Percentiles rank a stretch among this genome's conserved stretches.
phyloP scores from a whole-genome alignment of 495 filamentous ascomycete genomes.

The Delitschia confertaspora region DNA sequence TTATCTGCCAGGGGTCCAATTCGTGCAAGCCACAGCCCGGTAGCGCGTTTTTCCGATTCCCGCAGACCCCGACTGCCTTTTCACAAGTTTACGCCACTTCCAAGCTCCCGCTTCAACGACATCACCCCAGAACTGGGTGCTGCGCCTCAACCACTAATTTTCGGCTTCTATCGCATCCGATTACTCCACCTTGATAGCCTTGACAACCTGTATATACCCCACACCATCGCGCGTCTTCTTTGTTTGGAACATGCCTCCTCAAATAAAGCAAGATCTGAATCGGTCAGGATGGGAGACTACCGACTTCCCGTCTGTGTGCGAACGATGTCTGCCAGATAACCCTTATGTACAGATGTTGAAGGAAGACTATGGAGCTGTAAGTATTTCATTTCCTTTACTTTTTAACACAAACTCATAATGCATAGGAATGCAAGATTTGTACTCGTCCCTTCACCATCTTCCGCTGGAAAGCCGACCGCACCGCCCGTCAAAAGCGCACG shows the following conservation, averaged over 20 bases:
- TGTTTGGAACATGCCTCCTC: constrained; percentile 50
- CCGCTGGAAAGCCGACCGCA: constrained; percentile 85
- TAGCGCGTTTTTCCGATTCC: too few species aligned
- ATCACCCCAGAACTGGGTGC: background rate
- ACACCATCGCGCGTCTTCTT: too few species aligned
- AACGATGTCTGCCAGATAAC: constrained; percentile 86
- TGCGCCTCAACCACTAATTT: too few species aligned
- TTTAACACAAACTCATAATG: background rate
- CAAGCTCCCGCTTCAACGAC: background rate
- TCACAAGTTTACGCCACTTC: too few species aligned
- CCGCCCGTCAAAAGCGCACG: constrained; percentile 75
- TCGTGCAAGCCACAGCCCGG: too few species aligned
- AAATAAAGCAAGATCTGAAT: constrained; percentile 94
- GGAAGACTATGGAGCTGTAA: constrained; percentile 76
- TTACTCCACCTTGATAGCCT: background rate
- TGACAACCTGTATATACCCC: constrained; percentile 30
- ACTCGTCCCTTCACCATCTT: constrained; percentile 95
- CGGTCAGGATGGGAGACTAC: constrained; percentile 93
- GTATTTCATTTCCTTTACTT: constrained; percentile 27
- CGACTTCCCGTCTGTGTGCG: constrained; percentile 55
- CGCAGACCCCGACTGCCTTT: too few species aligned
- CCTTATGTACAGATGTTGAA: constrained; percentile 99
- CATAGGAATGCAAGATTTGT: constrained; percentile 63
- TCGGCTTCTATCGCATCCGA: too few species aligned
- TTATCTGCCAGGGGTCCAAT: too few species aligned